phyloP scores from a whole-genome alignment of 768 basidiomycete species.

The Suillus cothurnatus region DNA sequence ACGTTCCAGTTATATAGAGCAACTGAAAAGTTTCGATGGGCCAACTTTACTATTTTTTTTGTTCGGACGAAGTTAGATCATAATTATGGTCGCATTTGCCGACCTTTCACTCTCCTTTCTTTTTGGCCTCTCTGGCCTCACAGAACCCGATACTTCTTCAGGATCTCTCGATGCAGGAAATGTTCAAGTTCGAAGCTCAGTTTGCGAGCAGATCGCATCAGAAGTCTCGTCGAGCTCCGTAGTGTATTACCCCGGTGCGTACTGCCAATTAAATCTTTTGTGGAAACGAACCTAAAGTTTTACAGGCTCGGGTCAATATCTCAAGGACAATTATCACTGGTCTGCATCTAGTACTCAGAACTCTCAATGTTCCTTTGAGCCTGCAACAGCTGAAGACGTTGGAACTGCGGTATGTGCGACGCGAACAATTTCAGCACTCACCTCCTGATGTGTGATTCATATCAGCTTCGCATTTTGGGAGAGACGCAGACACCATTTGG shows the following conservation, averaged over 20 bases:
- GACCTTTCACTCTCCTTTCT: background rate
- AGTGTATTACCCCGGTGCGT: slow-evolving; percentile 47
- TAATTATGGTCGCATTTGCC: background rate
- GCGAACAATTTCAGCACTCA: background rate
- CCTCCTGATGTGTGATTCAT: background rate
- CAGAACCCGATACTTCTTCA: background rate
- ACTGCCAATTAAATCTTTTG: background rate
- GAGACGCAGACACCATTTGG: slow-evolving; percentile 49
- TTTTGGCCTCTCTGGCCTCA: background rate
- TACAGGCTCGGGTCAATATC: slow-evolving; percentile 30
- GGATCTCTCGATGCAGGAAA: background rate
- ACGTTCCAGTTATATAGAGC: no score
- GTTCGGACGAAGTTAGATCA: background rate
- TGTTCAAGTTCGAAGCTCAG: background rate
- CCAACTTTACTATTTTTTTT: background rate
- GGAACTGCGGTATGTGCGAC: slow-evolving; percentile 42
- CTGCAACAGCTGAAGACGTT: slow-evolving; percentile 51
- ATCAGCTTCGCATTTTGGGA: slow-evolving; percentile 47
- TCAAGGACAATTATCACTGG: slow-evolving; percentile 49
- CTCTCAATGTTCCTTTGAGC: slow-evolving; percentile 51
- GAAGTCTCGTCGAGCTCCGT: slow-evolving; percentile 45
- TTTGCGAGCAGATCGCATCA: slow-evolving; percentile 39
- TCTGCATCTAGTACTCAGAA: slow-evolving; percentile 44
- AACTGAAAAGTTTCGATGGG: no score
- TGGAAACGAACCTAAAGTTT: background rate